Evolutionary conservation across 768 basidiomycete species (phyloP).

Genomic region (Hydnomerulius pinastri): DNA sequence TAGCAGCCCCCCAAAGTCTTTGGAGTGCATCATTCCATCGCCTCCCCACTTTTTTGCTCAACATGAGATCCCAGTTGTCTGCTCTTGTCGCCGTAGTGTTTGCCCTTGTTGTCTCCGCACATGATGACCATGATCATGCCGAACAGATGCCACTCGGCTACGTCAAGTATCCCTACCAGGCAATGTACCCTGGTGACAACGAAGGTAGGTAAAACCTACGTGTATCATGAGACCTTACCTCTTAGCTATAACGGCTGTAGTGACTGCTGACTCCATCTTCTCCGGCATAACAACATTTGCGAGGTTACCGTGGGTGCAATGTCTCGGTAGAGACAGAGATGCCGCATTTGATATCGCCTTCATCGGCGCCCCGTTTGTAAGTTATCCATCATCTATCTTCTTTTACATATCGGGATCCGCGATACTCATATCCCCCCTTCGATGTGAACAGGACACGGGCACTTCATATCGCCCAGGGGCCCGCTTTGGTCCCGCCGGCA

Average conservation of each 20-base stretch:
- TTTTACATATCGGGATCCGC: neutral
- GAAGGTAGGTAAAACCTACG: constrained; percentile 44
- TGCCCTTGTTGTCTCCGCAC: constrained; percentile 31
- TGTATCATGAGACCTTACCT: neutral
- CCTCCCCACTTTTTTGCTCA: constrained; percentile 1
- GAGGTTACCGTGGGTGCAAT: constrained; percentile 81
- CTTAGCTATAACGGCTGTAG: constrained; percentile 33
- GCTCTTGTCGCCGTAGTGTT: constrained; percentile 29
- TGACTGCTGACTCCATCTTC: constrained; percentile 78
- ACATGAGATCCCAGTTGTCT: constrained; percentile 26
- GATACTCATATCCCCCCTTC: neutral
- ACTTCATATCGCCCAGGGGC: constrained; percentile 84
- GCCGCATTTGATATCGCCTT: constrained; percentile 78
- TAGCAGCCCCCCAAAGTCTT: constrained; percentile 3
- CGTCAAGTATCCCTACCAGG: constrained; percentile 65
- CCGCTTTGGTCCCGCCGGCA: constrained; percentile 83
- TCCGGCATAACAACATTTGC: constrained; percentile 86
- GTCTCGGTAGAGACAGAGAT: constrained; percentile 63
- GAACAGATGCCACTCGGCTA: constrained; percentile 69
- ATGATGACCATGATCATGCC: constrained; percentile 43
- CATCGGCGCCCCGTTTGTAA: constrained; percentile 76
- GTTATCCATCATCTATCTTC: constrained; percentile 15
- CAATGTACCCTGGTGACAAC: constrained; percentile 52
- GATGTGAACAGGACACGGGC: constrained; percentile 55
- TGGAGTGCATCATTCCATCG: neutral